Percentiles rank a stretch among this genome's conserved stretches.
These are phyloP conservation scores for Trichophyton equinum DNA, from an alignment of 2,329 filamentous ascomycete genomes.

Conservation along the genomic window DNA sequence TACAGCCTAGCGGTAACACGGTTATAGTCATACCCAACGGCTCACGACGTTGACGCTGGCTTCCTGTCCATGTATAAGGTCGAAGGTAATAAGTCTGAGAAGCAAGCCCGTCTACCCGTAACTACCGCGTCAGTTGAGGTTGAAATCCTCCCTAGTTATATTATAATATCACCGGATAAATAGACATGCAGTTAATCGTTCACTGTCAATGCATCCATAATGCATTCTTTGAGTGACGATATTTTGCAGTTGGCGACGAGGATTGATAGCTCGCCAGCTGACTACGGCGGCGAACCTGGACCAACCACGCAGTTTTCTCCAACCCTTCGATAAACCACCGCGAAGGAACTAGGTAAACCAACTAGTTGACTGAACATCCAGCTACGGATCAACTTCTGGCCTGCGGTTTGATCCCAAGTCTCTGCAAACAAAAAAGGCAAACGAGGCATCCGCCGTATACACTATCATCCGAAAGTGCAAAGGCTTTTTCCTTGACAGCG, in stretches of 20 bases:
- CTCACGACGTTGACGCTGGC: not conserved
- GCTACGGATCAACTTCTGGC: not conserved
- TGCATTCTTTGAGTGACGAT: not conserved
- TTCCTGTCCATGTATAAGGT: not conserved
- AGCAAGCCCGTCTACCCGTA: not conserved
- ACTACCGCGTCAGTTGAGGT: not conserved
- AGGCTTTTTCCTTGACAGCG: not conserved
- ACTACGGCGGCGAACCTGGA: not conserved
- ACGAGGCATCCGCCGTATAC: not conserved
- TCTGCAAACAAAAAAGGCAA: not conserved
- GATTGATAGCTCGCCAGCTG: too few species aligned
- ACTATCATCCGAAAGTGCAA: not conserved
- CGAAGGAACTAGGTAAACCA: too few species aligned
- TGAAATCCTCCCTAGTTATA: not conserved
- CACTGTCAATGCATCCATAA: not conserved
- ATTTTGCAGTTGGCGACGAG: not conserved
- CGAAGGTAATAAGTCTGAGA: not conserved
- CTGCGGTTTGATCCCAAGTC: not conserved
- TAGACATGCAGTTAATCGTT: not conserved
- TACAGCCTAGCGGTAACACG: slow-evolving; percentile 8
- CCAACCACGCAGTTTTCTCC: not conserved
- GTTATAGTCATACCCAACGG: slow-evolving; percentile 3
- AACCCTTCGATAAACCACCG: not conserved
- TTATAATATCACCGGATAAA: not conserved
- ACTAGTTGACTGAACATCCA: too few species aligned